phyloP scores from a whole-genome alignment of 805 yeast genomes.

The Blastobotrys attinorum region DNA sequence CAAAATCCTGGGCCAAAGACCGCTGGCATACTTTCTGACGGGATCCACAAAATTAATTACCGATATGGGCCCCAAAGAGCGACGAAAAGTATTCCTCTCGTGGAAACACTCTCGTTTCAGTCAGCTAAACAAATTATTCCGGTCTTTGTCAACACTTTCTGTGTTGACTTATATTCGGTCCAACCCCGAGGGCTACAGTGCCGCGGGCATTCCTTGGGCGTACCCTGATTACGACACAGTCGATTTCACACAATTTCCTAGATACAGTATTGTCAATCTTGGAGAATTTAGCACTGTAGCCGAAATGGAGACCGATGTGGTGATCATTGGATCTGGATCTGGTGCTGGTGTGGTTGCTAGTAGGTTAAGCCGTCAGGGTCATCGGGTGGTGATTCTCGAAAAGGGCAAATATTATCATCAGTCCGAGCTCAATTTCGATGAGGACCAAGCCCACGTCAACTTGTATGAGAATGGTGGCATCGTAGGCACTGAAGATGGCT shows the following conservation, averaged over 20 bases:
- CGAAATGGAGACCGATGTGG: conserved; percentile 19
- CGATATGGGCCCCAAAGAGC: conserved; percentile 25
- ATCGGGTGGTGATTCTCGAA: conserved; percentile 39
- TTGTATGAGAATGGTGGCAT: conserved; percentile 37
- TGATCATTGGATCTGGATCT: conserved; percentile 44
- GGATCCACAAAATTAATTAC: conserved; percentile 15
- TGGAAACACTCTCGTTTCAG: conserved; percentile 39
- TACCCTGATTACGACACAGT: conserved; percentile 23
- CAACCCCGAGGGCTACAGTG: conserved; percentile 31
- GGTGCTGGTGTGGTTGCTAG: conserved; percentile 49
- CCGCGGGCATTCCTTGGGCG: conserved; percentile 34
- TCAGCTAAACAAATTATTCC: conserved; percentile 31
- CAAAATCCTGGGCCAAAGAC: conserved; percentile 17
- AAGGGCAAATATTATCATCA: conserved; percentile 40
- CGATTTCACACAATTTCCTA: conserved; percentile 23
- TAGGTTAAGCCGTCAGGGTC: conserved; percentile 37
- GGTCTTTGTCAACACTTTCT: conserved; percentile 26
- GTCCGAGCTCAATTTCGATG: conserved; percentile 32
- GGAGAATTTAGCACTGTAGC: conserved; percentile 10
- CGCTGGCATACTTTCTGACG: conserved; percentile 20
- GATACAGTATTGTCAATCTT: conserved; percentile 25
- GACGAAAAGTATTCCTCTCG: conserved; percentile 27
- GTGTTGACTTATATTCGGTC: conserved; percentile 24
- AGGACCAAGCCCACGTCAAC: conserved; percentile 30
- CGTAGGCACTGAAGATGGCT: conserved; percentile 31